Base-by-base conservation (phyloP, 495 filamentous ascomycete species). In the Rostrohypoxylon terebratum region DNA sequence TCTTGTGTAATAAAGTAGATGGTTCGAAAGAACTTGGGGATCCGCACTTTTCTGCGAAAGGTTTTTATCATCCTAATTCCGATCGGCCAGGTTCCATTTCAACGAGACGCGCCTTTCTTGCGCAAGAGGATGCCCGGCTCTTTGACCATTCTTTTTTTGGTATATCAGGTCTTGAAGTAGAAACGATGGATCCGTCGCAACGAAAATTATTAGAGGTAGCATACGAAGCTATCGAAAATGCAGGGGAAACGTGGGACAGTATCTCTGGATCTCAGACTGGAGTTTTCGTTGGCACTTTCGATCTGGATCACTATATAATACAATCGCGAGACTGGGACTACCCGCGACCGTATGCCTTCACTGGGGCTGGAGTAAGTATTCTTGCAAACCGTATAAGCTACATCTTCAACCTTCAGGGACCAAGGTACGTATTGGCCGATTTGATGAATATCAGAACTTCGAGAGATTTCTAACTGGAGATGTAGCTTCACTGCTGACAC, bases 121-220 rank as follows among this genome's bases (percentile, higher is more conserved):
- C n/a, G 28, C 28, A 28, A 28, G 25, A 28, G 4, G 85, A 87
- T 63, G 44, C 83, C 0, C 78, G 78, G 1, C 28, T 78, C 0
- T 87, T 87, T 34, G 84, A 87, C 58, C 79, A 81, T 3, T 45
- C 79, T 1, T 92, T 91, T 78, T 91, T 92, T 77, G 81, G 81
- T 11, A 87, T 90, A n/a, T 85, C 83, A 3, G 78, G 84, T 5
- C 69, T 79, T 20, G 84, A 91, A 76, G 83, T 87, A 14, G 77
- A 77, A 60, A 63, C 78, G 0, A 61, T 85, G 59, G 83, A 85
- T 28, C 81, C 83, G 0, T 76, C 79, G 40, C 81, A 83, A 48
- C 63, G 83, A 0, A 74, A 88, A 1, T 74, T 90, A 7, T 80
- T 92, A 7, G 90, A 92, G 68, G 79, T 83, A 0, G 80, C 82